Conservation (phyloP, 2,329 filamentous ascomycete genomes). For the Podosphaera xanthii region DNA sequence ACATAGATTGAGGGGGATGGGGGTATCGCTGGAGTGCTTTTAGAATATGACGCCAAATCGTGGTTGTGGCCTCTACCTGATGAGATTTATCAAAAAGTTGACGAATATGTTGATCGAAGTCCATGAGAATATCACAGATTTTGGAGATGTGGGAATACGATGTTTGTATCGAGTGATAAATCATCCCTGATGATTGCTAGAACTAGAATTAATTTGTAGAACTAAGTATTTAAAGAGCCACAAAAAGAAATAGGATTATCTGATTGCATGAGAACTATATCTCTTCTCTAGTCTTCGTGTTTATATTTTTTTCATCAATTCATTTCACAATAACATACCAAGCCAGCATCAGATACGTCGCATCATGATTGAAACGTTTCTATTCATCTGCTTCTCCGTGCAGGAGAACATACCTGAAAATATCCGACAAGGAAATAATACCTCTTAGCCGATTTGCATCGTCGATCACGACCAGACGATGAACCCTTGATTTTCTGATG, state of each 20-base stretch:
- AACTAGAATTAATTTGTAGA: neutral
- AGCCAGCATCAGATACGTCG: neutral
- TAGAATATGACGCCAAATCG: too few relatives aligned
- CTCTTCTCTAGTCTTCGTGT: neutral
- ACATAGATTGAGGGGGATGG: too few relatives aligned
- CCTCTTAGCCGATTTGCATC: slow-evolving; percentile 70
- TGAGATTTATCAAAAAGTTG: too few relatives aligned
- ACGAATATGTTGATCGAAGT: too few relatives aligned
- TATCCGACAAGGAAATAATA: slow-evolving; percentile 83
- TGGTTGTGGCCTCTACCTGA: too few relatives aligned
- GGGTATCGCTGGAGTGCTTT: too few relatives aligned
- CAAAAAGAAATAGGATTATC: neutral
- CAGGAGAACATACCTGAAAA: slow-evolving; percentile 80
- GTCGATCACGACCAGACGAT: slow-evolving; percentile 81
- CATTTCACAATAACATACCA: neutral
- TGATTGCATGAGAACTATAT: neutral
- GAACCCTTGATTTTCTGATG: slow-evolving; percentile 81
- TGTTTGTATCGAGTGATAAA: too few relatives aligned
- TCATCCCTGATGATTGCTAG: neutral
- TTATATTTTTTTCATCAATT: neutral
- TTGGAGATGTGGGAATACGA: too few relatives aligned
- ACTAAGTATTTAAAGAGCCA: neutral
- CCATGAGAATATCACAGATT: too few relatives aligned
- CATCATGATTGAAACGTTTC: neutral
- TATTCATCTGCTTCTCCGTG: slow-evolving; percentile 21